Evolutionary conservation across 345 rosid genomes (phyloP), one percentile per base, ranked within the genome.

Genomic region (Dipteronia dyeriana): DNA sequence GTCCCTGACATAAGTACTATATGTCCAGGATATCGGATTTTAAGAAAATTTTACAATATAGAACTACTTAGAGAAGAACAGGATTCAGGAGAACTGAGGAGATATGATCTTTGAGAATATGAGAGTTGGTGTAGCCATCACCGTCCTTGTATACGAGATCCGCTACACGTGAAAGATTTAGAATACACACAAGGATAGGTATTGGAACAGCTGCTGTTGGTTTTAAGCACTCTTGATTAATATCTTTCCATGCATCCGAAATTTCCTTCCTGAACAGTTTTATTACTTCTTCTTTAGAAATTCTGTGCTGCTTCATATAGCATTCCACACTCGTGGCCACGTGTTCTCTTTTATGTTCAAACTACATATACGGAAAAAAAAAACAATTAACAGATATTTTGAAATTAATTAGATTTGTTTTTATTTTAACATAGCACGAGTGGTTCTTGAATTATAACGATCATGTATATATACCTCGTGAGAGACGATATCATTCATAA

Each of bases 331-430:
- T 61, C 0, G 83, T 77, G 10, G 76, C 78, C 9, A 54, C 78
- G 11, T 85, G 70, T 0, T 63, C 68, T n/a, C 85, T 79, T 31
- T 74, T 13, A 19, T 82, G 83, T 79, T 84, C 87, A 56, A 69
- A 63, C 80, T 77, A 10, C 45, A 16, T 2, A 17, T 57, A 20
- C 23, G 38, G 34, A 4, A 34, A 34, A 34, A 31, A 34, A 34
- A 34, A 34, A 4, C 38, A 34, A 34, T 34, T 34, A 34, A 34
- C 4, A 34, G 38, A 5, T 34, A 34, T 34, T 34, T 34, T 34
- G 6, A 34, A 34, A 34, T 34, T 34, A 34, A 34, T 34, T 34
- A 34, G 38, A 34, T 34, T 34, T 34, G 38, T 34, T 34, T 34
- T 5, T 34, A 34, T 34, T 34, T 34, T 34, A 34, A 34, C 38